phyloP scores from a whole-genome alignment of 257 asterid species.

The Nicotiana obtusifolia region DNA sequence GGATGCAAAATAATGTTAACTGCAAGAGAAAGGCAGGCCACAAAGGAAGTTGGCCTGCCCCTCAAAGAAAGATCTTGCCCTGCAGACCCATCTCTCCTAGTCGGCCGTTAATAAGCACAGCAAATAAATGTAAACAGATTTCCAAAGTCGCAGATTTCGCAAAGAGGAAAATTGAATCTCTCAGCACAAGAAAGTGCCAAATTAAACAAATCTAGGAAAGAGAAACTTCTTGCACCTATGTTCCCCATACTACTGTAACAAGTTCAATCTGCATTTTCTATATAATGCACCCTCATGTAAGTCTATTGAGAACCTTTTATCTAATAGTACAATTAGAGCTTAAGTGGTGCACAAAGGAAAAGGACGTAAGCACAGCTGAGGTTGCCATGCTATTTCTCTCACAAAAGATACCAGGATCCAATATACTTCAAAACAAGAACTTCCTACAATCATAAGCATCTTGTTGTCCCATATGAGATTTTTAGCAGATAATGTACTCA shows the following conservation, averaged over 20 bases:
- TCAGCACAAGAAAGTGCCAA: not conserved
- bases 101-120: not conserved
- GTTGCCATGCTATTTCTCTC: not conserved
- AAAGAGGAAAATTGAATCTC: not conserved
- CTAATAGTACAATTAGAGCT: not conserved
- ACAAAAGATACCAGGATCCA: too few relatives aligned
- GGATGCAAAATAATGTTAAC: not conserved
- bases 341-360: not conserved
- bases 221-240: not conserved
- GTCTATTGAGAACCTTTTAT: not conserved
- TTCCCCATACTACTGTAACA: not conserved
- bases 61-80: not conserved
- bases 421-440: too few relatives aligned
- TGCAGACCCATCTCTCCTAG: not conserved
- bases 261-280: not conserved
- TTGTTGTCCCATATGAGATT: too few relatives aligned
- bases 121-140: not conserved
- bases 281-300: too few relatives aligned
- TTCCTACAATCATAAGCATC: too few relatives aligned
- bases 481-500: too few relatives aligned
- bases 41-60: not conserved
- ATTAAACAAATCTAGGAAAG: not conserved
- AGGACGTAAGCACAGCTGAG: not conserved
- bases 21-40: conserved; percentile 7
- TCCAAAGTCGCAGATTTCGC: not conserved